Evolutionary conservation across 306 rosid species (phyloP).

Genomic region (Crotalaria pallida): DNA sequence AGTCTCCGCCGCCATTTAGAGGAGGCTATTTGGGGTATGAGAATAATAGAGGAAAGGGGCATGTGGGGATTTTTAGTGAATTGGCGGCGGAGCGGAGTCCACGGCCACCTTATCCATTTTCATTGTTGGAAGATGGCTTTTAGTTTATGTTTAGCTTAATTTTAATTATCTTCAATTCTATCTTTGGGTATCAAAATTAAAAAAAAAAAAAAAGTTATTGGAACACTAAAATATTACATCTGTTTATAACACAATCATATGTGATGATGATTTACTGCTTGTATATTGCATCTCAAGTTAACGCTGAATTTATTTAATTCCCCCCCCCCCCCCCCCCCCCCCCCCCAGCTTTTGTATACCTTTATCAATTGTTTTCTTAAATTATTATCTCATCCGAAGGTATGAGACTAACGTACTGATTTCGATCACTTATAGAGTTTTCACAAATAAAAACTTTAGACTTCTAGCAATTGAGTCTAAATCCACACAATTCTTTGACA

Average conservation of each 20-base stretch:
- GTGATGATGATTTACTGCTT: not conserved
- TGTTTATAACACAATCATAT: no score
- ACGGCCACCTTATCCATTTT: slow-evolving; percentile 90
- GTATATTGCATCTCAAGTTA: not conserved
- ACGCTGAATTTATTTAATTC: no score
- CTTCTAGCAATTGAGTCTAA: no score
- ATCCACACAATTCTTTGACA: no score
- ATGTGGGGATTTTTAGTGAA: slow-evolving; percentile 37
- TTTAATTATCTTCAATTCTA: not conserved
- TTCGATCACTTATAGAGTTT: no score
- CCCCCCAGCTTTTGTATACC: not conserved
- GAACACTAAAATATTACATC: no score
- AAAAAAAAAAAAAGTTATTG: no score
- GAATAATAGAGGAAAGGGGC: slow-evolving; percentile 7
- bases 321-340: no score
- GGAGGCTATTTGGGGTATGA: slow-evolving; percentile 15
- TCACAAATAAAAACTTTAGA: no score
- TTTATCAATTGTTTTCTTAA: not conserved
- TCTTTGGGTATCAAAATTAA: slow-evolving; percentile 9
- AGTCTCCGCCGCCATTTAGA: slow-evolving; percentile 12
- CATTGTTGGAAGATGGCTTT: slow-evolving; percentile 72
- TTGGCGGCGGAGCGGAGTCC: slow-evolving; percentile 40
- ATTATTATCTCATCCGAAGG: not conserved
- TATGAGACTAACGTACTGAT: no score
- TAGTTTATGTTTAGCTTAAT: slow-evolving; percentile 24